Percentiles rank a stretch among this genome's conserved stretches.
Conservation (phyloP, 495 filamentous ascomycete genomes). For the Astrocystis sublimbata region DNA sequence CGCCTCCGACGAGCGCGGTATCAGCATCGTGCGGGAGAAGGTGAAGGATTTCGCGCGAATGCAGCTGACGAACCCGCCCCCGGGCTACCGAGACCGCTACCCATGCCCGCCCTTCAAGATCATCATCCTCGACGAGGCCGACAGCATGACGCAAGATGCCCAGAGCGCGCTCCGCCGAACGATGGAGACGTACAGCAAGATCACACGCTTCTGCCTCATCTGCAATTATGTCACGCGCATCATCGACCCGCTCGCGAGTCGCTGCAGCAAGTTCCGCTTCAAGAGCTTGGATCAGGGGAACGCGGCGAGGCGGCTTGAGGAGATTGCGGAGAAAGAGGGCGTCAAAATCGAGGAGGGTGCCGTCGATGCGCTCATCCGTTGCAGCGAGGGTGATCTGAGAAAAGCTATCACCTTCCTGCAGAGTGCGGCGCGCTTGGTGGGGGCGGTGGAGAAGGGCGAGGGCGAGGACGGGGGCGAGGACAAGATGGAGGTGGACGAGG, state of each 20-base stretch:
- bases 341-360: slow-evolving; percentile 75
- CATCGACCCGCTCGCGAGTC: slow-evolving; percentile 90
- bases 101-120: slow-evolving; percentile 98
- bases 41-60: slow-evolving; percentile 97
- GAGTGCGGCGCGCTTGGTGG: slow-evolving; percentile 79
- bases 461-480: slow-evolving; percentile 47
- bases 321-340: slow-evolving; percentile 77
- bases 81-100: slow-evolving; percentile 68
- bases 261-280: slow-evolving; percentile 97
- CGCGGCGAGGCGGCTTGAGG: slow-evolving; percentile 69
- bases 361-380: slow-evolving; percentile 77
- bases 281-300: slow-evolving; percentile 88
- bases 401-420: slow-evolving; percentile 97
- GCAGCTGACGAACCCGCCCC: slow-evolving; percentile 80
- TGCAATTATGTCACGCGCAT: slow-evolving; percentile 99
- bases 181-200: slow-evolving; percentile 97
- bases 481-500: slow-evolving; percentile 59
- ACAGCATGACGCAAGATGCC: slow-evolving; percentile 98
- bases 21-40: slow-evolving; percentile 95
- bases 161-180: slow-evolving; percentile 89
- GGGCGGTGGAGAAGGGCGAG: slow-evolving; percentile 51
- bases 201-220: slow-evolving; percentile 94
- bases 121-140: slow-evolving; percentile 95
- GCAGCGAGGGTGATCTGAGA: slow-evolving; percentile 89
- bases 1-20: slow-evolving; percentile 97